Percentiles rank a stretch among this genome's conserved stretches.
phyloP scores from a whole-genome alignment of 331 rosid species.

The Acacia pycnantha region DNA sequence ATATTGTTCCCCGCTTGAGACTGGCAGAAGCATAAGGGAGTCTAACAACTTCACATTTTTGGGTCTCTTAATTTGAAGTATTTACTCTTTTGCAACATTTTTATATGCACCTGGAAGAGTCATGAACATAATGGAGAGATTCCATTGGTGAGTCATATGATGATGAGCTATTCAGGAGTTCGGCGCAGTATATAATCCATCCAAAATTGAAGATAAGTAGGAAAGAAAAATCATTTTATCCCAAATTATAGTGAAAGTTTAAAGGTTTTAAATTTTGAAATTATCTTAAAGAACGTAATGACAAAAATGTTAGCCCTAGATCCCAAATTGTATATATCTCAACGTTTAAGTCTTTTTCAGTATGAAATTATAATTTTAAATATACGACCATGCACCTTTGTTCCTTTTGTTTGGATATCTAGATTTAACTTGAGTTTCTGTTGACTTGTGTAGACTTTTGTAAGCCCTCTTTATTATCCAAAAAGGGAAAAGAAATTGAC shows the following conservation, averaged over 20 bases:
- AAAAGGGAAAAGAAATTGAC: no score
- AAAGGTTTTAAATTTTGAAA: not conserved
- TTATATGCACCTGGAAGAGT: no score
- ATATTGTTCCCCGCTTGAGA: conserved; percentile 79
- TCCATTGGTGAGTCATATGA: conserved; percentile 43
- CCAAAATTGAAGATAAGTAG: not conserved
- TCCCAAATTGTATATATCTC: not conserved
- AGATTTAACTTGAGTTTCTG: no score
- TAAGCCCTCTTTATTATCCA: no score
- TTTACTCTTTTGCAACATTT: not conserved
- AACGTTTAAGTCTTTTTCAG: not conserved
- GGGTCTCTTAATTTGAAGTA: not conserved
- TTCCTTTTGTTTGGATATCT: no score
- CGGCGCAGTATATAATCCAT: not conserved
- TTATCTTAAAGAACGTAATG: not conserved
- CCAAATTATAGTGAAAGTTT: not conserved
- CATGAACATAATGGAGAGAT: not conserved
- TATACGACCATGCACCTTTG: no score
- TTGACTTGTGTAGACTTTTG: no score
- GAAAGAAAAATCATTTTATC: not conserved
- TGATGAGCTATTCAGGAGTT: not conserved
- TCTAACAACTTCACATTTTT: not conserved
- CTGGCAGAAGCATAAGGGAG: conserved; percentile 57
- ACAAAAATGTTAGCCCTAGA: not conserved
- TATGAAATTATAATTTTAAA: not conserved